Conservation (phyloP, 371 early-diverging fungal genomes). For the Blakeslea trispora region DNA sequence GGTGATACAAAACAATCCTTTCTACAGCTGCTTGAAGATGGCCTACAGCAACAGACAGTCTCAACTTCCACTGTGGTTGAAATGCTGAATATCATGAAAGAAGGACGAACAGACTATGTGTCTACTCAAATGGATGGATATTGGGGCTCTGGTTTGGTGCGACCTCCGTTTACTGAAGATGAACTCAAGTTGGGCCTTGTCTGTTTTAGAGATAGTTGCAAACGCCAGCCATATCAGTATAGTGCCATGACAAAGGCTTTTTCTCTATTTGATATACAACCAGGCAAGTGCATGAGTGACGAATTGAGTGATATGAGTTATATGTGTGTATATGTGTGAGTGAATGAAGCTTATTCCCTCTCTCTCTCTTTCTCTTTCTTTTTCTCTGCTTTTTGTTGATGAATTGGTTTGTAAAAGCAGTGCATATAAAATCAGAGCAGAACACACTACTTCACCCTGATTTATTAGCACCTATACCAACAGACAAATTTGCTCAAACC, state of each 20-base stretch:
- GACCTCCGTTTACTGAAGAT: constrained; percentile 31
- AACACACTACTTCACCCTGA: constrained; percentile 17
- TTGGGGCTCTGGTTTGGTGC: constrained; percentile 26
- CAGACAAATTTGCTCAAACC: constrained; percentile 20
- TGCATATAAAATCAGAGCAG: not conserved
- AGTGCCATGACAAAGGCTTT: constrained; percentile 3
- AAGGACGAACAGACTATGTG: constrained; percentile 6
- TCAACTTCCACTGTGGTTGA: not conserved
- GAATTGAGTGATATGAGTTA: too few relatives aligned
- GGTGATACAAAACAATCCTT: constrained; percentile 1
- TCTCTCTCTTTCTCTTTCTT: too few relatives aligned
- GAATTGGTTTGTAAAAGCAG: too few relatives aligned
- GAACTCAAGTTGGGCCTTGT: constrained; percentile 32
- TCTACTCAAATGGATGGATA: constrained; percentile 25
- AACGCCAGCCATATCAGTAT: not conserved
- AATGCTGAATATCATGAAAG: constrained; percentile 17
- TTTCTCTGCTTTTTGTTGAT: too few relatives aligned
- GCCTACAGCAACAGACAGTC: constrained; percentile 2
- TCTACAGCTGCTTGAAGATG: not conserved
- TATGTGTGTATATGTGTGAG: too few relatives aligned
- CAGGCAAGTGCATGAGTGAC: constrained; percentile 5
- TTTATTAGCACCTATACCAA: constrained; percentile 6
- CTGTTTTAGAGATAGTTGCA: constrained; percentile 9
- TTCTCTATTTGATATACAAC: not conserved
- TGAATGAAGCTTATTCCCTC: too few relatives aligned